These are phyloP conservation scores for slime mould (Dictyostelium discoideum) DNA, from an alignment of 78 protist genomes.

Conservation along the genomic window dicty_2.7 NC_007089.4:1150001-1150500, in stretches of 20 bases:
- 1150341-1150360: neutral
- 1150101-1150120: neutral
- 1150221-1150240: neutral
- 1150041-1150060: neutral
- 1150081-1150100: too few relatives aligned
- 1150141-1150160: constrained; percentile 17
- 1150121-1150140: neutral
- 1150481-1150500: neutral
- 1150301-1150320: too few relatives aligned
- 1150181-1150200: neutral
- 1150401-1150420: neutral
- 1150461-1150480: neutral
- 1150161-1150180: constrained; percentile 19
- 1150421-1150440: neutral
- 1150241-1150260: neutral
- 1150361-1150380: neutral
- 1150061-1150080: neutral
- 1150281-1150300: neutral
- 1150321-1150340: neutral
- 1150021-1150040: neutral
- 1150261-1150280: neutral
- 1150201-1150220: neutral
- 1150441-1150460: neutral
- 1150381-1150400: neutral
- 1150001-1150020: neutral